Base-by-base conservation (phyloP, 83 land plant species). In the Picea abies region DNA sequence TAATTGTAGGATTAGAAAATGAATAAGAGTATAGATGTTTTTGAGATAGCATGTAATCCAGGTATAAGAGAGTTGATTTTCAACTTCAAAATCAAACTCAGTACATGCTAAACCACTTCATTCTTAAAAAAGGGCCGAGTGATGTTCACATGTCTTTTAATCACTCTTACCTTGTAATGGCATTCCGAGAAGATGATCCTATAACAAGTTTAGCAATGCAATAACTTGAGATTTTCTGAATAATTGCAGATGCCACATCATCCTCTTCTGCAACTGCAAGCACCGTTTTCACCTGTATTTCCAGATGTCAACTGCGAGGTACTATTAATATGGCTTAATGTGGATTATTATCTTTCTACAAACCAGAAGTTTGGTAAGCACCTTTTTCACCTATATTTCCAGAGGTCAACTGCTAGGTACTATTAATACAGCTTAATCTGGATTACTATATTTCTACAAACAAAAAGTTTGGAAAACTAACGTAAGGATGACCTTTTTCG, bases 191-290 rank as follows among this genome's bases (percentile, higher is more conserved):
- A 63, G 92, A 83, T 32, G 90, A 82, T 20, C 92, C 92, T 35
- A 92, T 77, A 23, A 92, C 94, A 68, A 92, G 90, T 80, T 85
- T 87, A 22, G n/a, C 76, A 58, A 92, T 88, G 2, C 15, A 25
- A 8, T 19, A 35, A n/a, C 83, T 83, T 7, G 83, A 39, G 79
- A 92, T 65, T 47, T 88, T 87, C 58, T 63, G 76, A 63, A 84
- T 39, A 83, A 92, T 90, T 20, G 90, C 90, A 49, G 29, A 69
- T 44, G 87, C 83, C 19, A 90, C 87, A 86, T 92, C 89, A 81
- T 90, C 90, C 19, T 87, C 82, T 63, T 92, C 92, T 56, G 87
- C 79, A 23, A 86, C 79, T 7, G 81, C 26, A 26, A 79, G 70
- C 66, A 87, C 91, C 41, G 82, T 85, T 73, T 84, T 70, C 22